These are phyloP conservation scores for Truncatella angustata DNA, from an alignment of 2,329 filamentous ascomycete genomes.

Conservation along the genomic window DNA sequence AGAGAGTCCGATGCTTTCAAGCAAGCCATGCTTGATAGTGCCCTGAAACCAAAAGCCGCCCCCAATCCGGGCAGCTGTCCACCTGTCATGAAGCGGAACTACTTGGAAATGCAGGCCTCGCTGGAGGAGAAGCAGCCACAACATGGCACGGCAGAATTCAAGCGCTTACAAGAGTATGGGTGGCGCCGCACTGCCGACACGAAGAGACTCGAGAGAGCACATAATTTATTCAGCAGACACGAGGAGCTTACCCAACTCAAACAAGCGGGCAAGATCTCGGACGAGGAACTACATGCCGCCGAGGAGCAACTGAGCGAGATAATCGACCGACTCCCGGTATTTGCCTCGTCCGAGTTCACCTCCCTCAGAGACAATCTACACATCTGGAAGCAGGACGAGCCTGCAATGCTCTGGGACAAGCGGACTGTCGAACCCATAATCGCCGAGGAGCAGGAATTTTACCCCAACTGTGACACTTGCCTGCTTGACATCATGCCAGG, in stretches of 20 bases:
- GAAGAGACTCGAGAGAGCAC: conserved; percentile 13
- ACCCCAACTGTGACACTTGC: conserved; percentile 54
- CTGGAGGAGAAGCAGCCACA: conserved; percentile 10
- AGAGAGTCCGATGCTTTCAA: conserved; percentile 37
- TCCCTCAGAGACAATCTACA: conserved; percentile 53
- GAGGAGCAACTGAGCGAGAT: conserved; percentile 18
- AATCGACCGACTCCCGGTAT: conserved; percentile 25
- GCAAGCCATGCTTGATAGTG: conserved; percentile 38
- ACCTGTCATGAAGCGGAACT: conserved; percentile 14
- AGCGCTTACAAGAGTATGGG: conserved; percentile 2
- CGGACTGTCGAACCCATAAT: conserved; percentile 69
- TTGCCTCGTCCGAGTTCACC: conserved; percentile 33
- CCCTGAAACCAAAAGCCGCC: conserved; percentile 28
- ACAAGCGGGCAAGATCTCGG: conserved; percentile 12
- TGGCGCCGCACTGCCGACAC: conserved; percentile 20
- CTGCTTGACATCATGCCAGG: conserved; percentile 69
- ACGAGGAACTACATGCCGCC: conserved; percentile 24
- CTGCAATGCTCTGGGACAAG: conserved; percentile 65
- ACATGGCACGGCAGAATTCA: neutral
- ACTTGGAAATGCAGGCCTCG: conserved; percentile 29
- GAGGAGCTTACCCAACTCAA: conserved; percentile 14
- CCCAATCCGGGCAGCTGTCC: conserved; percentile 12
- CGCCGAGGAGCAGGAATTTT: conserved; percentile 61
- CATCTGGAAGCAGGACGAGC: conserved; percentile 45
- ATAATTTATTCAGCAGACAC: conserved; percentile 1